A percentile compares a stretch with the other conserved stretches of the same genome.
These are phyloP conservation scores for Alliaria petiolata DNA, from an alignment of 345 rosid genomes.

Conservation along the genomic window DNA sequence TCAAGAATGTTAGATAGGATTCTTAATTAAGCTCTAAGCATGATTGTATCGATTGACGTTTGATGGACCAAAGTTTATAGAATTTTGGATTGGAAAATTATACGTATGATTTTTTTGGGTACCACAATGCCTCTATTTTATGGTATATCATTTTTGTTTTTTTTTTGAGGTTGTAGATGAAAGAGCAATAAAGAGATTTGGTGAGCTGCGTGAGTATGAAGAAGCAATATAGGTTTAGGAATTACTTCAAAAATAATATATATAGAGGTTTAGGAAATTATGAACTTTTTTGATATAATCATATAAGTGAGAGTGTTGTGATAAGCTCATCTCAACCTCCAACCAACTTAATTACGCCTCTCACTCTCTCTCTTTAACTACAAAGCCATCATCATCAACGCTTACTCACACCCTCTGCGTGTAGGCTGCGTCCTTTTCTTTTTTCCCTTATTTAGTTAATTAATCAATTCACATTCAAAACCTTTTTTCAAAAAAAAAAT, in stretches of 20 bases:
- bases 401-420: slow-evolving; percentile 17
- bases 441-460: neutral
- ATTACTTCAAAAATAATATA: no score
- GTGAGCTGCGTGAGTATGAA: slow-evolving; percentile 5
- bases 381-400: slow-evolving; percentile 8
- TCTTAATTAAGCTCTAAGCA: neutral
- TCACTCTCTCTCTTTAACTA: slow-evolving; percentile 8
- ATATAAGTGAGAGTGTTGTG: slow-evolving; percentile 30
- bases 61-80: neutral
- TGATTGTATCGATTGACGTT: neutral
- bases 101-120: neutral
- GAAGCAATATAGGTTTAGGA: slow-evolving; percentile 12
- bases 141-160: neutral
- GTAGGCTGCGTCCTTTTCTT: neutral
- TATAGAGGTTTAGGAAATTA: slow-evolving; percentile 14
- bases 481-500: no score
- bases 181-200: slow-evolving; percentile 25
- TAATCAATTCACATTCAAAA: neutral
- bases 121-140: neutral
- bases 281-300: slow-evolving; percentile 7
- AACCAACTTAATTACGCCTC: slow-evolving; percentile 13
- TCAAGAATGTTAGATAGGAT: neutral
- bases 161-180: slow-evolving; percentile 7
- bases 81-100: neutral
- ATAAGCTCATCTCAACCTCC: slow-evolving; percentile 27